These are phyloP conservation scores for Torulaspora globosa DNA, from an alignment of 1,139 yeast genomes.

Conservation along the genomic window DNA sequence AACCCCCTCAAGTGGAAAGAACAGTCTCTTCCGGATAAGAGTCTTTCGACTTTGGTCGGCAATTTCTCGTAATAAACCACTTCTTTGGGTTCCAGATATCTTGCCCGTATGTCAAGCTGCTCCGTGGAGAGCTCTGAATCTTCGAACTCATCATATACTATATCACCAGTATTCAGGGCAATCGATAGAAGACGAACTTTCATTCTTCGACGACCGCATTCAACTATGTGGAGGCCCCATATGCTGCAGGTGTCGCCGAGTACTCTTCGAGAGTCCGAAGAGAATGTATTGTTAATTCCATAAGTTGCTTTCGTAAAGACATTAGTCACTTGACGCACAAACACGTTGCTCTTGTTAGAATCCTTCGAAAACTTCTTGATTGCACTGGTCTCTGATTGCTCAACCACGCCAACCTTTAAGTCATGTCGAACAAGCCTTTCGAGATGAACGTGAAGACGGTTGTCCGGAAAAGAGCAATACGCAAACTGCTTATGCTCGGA, in stretches of 20 bases:
- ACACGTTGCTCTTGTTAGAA: constrained; percentile 44
- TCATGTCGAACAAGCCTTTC: constrained; percentile 62
- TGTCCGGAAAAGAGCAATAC: constrained; percentile 80
- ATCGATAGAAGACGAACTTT: constrained; percentile 48
- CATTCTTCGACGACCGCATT: constrained; percentile 2
- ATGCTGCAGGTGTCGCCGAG: constrained; percentile 31
- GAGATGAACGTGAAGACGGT: constrained; percentile 66
- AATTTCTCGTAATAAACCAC: constrained; percentile 46
- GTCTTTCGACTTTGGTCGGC: constrained; percentile 35
- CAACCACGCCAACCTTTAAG: constrained; percentile 78
- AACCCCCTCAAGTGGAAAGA: constrained; percentile 20
- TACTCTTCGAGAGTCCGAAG: constrained; percentile 44
- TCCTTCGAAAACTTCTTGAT: constrained; percentile 46
- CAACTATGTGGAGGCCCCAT: constrained; percentile 25
- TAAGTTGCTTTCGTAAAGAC: constrained; percentile 84
- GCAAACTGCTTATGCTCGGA: constrained; percentile 57
- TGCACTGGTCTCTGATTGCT: constrained; percentile 79
- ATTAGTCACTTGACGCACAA: constrained; percentile 63
- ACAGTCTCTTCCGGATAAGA: constrained; percentile 26
- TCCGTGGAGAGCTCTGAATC: constrained; percentile 50
- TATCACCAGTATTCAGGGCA: constrained; percentile 74
- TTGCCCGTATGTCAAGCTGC: constrained; percentile 67
- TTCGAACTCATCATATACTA: constrained; percentile 62
- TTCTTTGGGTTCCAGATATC: constrained; percentile 75
- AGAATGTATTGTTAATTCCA: constrained; percentile 35